Conservation (phyloP, 805 yeast genomes). For the Debaryomyces castellii region DNA sequence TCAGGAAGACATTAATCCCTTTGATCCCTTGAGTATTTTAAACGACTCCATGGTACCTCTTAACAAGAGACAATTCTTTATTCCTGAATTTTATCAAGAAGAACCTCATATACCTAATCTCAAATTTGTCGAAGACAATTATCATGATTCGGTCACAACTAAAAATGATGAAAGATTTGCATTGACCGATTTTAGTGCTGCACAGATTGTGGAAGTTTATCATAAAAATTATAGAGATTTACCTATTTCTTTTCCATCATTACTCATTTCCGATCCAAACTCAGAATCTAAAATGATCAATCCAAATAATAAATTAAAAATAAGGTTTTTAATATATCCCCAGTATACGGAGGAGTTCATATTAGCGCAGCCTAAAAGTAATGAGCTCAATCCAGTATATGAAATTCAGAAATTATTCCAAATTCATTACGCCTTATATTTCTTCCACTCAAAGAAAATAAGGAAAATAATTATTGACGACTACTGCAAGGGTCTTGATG, state of each 20-base stretch:
- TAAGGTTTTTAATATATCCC: constrained; percentile 41
- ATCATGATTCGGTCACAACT: constrained; percentile 14
- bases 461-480: constrained; percentile 31
- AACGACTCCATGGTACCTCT: constrained; percentile 29
- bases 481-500: constrained; percentile 31
- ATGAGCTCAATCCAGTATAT: constrained; percentile 59
- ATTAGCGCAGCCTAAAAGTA: constrained; percentile 51
- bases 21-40: constrained; percentile 36
- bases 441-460: constrained; percentile 34
- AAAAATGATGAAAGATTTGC: constrained; percentile 18
- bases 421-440: constrained; percentile 40
- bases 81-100: constrained; percentile 23
- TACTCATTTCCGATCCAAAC: constrained; percentile 13
- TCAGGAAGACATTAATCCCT: constrained; percentile 24
- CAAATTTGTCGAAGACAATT: constrained; percentile 10
- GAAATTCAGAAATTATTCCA: constrained; percentile 54
- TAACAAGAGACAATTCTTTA: constrained; percentile 30
- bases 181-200: constrained; percentile 29
- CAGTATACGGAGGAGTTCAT: constrained; percentile 49
- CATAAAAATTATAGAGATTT: constrained; percentile 30
- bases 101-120: constrained; percentile 19
- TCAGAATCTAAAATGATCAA: constrained; percentile 18
- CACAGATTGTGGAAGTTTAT: constrained; percentile 27
- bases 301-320: constrained; percentile 26
- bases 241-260: constrained; percentile 38